Evolutionary conservation across 805 yeast species (phyloP), one percentile per base, ranked within the genome.

Genomic region (Lipomyces starkeyi): DNA sequence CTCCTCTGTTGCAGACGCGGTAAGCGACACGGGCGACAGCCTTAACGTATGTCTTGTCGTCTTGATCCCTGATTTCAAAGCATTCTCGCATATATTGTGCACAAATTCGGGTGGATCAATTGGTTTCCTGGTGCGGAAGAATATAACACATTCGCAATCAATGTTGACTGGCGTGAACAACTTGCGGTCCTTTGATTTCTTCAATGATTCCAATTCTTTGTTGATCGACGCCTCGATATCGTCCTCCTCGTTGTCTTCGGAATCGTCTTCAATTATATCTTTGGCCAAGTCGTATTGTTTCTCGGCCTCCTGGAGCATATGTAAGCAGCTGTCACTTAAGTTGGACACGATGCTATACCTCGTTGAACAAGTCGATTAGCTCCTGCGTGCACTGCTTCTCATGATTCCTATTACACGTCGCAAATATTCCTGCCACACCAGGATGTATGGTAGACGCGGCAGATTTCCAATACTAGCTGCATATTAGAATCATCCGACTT

Each of bases 351-450:
- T 40, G 13, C 54, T 75, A 40, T 70, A 78, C 78, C 65, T 88
- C 91, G 61, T 80, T 79, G 55, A 93, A 83, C 9, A 91, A 76
- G 65, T 81, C 78, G 69, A 85, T 82, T 73, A 93, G 79, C 76
- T 93, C 98, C 70, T 86, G 87, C n/a, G 89, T 84, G 68, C 96
- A 91, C 63, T 85, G 87, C 63, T 83, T 83, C 77, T 95, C 99
- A 67, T 88, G 87, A 52, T 90, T 89, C 73, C 97, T 84, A 61
- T 87, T 86, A 78, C 98, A 94, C 0, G 98, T 91, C 13, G 93
- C 97, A 78, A 91, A 95, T 0, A 95, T 83, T 0, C 99, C 99
- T 52, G 88, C 81, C 64, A 95, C 90, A 53, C 89, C 89, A 0
- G 72, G 72, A n/a, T 65, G 72, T 27, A 69, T 69, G 2, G 65